Evolutionary conservation across 345 rosid genomes (phyloP).

Genomic region (Barbarea vulgaris): DNA sequence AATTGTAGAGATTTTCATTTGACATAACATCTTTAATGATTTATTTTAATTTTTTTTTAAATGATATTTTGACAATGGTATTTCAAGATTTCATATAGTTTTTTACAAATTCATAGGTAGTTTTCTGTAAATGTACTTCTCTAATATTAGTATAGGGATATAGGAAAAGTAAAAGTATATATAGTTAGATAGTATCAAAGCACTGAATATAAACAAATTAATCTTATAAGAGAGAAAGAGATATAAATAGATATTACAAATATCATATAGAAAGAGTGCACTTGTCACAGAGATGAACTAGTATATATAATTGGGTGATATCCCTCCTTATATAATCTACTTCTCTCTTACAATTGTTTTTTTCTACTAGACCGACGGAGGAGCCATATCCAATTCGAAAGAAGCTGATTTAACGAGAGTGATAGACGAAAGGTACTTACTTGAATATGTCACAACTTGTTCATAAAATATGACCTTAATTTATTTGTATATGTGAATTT

Average conservation of each 20-base stretch:
- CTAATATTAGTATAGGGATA: no score
- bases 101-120: no score
- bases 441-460: not conserved
- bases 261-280: not conserved
- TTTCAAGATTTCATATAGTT: no score
- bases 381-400: not conserved
- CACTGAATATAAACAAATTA: not conserved
- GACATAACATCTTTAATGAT: no score
- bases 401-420: not conserved
- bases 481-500: not conserved
- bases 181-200: not conserved
- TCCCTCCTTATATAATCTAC: not conserved
- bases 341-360: not conserved
- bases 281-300: not conserved
- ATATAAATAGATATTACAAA: not conserved
- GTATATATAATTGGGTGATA: not conserved
- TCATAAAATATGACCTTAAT: not conserved
- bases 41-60: no score
- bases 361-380: not conserved
- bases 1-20: no score
- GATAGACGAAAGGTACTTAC: not conserved
- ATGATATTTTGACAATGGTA: no score
- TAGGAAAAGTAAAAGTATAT: not conserved
- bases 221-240: not conserved
- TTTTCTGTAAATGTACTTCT: no score